Percentiles rank a stretch among this genome's conserved stretches.
phyloP scores from a whole-genome alignment of 2,329 filamentous ascomycete species.

The Plenodomus lindquistii region DNA sequence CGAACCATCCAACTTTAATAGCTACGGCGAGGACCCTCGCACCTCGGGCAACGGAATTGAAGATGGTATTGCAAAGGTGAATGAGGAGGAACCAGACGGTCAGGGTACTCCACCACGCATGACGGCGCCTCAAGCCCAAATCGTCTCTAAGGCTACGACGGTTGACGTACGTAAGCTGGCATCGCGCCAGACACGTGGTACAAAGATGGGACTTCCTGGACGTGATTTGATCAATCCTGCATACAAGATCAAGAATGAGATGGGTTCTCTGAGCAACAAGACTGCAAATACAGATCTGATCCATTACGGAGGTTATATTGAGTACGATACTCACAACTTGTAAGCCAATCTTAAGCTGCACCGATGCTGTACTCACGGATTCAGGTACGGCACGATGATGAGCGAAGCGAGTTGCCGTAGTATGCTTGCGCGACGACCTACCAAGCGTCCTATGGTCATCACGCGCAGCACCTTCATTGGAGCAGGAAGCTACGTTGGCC shows the following conservation, averaged over 20 bases:
- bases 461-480: constrained; percentile 78
- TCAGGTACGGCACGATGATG: constrained; percentile 73
- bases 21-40: constrained; percentile 42
- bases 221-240: constrained; percentile 66
- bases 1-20: constrained; percentile 40
- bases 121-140: background rate
- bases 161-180: background rate
- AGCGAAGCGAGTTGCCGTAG: constrained; percentile 66
- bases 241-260: constrained; percentile 67
- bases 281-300: constrained; percentile 69
- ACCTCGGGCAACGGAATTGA: constrained; percentile 40
- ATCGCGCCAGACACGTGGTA: constrained; percentile 27
- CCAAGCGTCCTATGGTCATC: constrained; percentile 69
- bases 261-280: constrained; percentile 49
- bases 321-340: constrained; percentile 77
- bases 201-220: constrained; percentile 61
- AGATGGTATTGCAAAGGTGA: constrained; percentile 39
- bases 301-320: constrained; percentile 66
- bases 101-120: background rate
- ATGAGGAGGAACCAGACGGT: background rate
- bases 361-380: background rate
- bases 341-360: constrained; percentile 46
- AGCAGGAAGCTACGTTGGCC: constrained; percentile 63
- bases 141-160: background rate
- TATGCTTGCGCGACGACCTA: constrained; percentile 69